Percentiles rank a stretch among this genome's conserved stretches.
Evolutionary conservation across 1,139 yeast species (phyloP).

Genomic region (Pichia sp.): DNA sequence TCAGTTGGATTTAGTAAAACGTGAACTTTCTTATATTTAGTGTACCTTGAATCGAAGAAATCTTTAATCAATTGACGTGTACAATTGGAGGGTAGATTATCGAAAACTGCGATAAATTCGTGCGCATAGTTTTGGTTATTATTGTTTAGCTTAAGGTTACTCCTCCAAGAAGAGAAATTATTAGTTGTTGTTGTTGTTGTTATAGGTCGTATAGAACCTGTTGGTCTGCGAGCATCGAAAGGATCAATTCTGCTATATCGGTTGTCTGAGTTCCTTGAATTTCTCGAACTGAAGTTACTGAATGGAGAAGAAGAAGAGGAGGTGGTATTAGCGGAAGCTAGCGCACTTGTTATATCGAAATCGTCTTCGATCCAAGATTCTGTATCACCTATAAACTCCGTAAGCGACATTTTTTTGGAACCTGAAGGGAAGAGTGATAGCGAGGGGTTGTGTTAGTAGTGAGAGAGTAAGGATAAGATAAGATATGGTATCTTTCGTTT

Average conservation of each 20-base stretch:
- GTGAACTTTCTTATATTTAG: constrained; percentile 22
- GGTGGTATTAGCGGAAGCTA: background rate
- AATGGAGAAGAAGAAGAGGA: constrained; percentile 4
- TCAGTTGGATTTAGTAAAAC: constrained; percentile 25
- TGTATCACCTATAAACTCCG: constrained; percentile 28
- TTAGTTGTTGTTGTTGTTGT: background rate
- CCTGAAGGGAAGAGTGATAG: constrained; percentile 12
- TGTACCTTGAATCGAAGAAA: constrained; percentile 26
- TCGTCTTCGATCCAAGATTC: constrained; percentile 30
- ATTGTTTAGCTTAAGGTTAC: background rate
- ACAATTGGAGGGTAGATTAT: constrained; percentile 24
- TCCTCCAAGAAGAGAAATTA: background rate
- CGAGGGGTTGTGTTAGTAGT: too few species aligned
- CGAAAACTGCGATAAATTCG: constrained; percentile 24
- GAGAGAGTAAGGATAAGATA: too few species aligned
- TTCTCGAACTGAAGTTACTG: background rate
- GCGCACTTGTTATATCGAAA: constrained; percentile 18
- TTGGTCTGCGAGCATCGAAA: too few species aligned
- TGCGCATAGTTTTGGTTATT: background rate
- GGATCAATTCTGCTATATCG: background rate
- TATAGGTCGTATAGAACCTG: too few species aligned
- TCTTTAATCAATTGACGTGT: constrained; percentile 25
- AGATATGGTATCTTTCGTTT: too few species aligned
- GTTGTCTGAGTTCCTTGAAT: background rate
- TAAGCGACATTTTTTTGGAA: constrained; percentile 27